Evolutionary conservation across 2,329 filamentous ascomycete species (phyloP).

Genomic region (Atkinsonella texensis): DNA sequence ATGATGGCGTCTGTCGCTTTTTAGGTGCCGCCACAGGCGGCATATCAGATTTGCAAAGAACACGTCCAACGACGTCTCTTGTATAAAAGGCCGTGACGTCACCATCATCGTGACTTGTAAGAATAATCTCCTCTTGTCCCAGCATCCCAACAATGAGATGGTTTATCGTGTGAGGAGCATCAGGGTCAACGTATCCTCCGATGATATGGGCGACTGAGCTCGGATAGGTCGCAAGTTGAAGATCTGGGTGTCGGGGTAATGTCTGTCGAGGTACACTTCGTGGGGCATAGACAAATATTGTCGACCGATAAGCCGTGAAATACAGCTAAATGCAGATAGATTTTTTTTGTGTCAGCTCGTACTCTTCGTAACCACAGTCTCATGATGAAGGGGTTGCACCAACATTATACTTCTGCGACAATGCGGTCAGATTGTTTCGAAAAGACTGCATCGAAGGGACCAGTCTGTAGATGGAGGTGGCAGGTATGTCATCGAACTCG

Average conservation of each 20-base stretch:
- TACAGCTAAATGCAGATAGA: slow-evolving; percentile 34
- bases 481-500: slow-evolving; percentile 6
- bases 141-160: slow-evolving; percentile 57
- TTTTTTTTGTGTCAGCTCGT: neutral
- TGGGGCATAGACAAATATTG: slow-evolving; percentile 45
- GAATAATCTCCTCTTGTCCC: slow-evolving; percentile 56
- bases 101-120: slow-evolving; percentile 61
- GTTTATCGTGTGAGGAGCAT: slow-evolving; percentile 52
- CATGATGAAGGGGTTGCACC: slow-evolving; percentile 2
- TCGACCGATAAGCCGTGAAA: slow-evolving; percentile 44
- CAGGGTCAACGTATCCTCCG: slow-evolving; percentile 40
- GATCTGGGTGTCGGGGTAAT: slow-evolving; percentile 34
- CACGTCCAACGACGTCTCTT: slow-evolving; percentile 32
- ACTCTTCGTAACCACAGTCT: neutral
- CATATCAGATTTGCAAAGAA: slow-evolving; percentile 19
- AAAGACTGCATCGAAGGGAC: slow-evolving; percentile 25
- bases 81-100: slow-evolving; percentile 63
- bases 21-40: slow-evolving; percentile 3
- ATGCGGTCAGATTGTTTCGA: slow-evolving; percentile 43
- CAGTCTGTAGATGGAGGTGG: slow-evolving; percentile 16
- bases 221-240: slow-evolving; percentile 34
- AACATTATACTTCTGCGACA: slow-evolving; percentile 47
- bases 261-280: slow-evolving; percentile 33
- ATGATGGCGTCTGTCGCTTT: neutral
- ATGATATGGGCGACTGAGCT: slow-evolving; percentile 28